These are phyloP conservation scores for Aspergillus leporis DNA, from an alignment of 495 filamentous ascomycete species.

Conservation along the genomic window DNA sequence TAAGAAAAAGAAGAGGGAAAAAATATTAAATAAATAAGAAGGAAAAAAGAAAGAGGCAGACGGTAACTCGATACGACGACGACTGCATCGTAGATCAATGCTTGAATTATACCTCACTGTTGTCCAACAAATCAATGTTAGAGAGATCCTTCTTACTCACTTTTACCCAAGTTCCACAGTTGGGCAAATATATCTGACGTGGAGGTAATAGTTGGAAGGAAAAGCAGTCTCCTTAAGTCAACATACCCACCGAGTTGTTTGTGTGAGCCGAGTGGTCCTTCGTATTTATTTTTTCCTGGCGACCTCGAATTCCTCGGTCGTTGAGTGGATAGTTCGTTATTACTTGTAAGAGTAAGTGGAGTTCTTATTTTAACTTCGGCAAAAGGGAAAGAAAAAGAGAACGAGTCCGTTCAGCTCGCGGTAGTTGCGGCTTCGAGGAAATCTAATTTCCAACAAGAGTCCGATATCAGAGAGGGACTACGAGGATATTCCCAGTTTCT, in stretches of 20 bases:
- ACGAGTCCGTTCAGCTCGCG: neutral
- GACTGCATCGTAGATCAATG: neutral
- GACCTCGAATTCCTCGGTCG: neutral
- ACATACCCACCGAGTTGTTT: neutral
- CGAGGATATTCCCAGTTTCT: neutral
- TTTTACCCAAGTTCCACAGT: neutral
- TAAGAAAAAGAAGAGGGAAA: no score
- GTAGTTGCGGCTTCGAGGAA: constrained; percentile 1
- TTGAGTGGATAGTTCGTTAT: neutral
- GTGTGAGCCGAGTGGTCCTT: neutral
- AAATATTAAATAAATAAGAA: no score
- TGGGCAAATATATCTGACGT: constrained; percentile 1
- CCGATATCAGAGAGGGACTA: neutral
- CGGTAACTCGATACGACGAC: no score
- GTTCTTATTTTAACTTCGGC: neutral
- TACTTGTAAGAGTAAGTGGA: constrained; percentile 1
- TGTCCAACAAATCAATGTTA: neutral
- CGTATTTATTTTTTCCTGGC: neutral
- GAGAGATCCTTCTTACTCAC: neutral
- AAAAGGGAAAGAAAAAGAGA: neutral
- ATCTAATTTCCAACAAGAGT: neutral
- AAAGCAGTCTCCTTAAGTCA: neutral
- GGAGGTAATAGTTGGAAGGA: neutral
- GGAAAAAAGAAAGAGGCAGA: no score
- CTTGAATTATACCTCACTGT: neutral